These are phyloP conservation scores for Dalbergia cultrata DNA, from an alignment of 306 rosid species.

Conservation along the genomic window DNA sequence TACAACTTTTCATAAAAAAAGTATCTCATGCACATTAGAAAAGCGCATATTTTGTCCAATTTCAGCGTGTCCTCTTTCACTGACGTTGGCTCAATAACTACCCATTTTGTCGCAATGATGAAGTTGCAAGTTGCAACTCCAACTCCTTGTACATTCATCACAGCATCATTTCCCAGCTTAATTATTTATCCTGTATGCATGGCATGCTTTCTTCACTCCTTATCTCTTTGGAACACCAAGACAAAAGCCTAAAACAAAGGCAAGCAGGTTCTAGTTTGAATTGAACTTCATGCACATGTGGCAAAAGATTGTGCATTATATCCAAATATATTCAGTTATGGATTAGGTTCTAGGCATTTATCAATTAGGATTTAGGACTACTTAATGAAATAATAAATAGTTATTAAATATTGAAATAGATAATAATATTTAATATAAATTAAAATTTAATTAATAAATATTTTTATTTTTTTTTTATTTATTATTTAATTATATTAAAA, in stretches of 20 bases:
- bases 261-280: no score
- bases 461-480: no score
- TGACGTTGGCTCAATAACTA: conserved; percentile 36
- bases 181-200: background rate
- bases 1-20: no score
- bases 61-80: conserved; percentile 7
- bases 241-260: no score
- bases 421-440: no score
- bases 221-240: conserved; percentile 7
- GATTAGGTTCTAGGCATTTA: background rate
- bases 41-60: conserved; percentile 16
- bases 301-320: background rate
- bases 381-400: no score
- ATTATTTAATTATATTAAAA: no score
- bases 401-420: no score
- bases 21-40: background rate
- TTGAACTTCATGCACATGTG: conserved; percentile 12
- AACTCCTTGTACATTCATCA: background rate
- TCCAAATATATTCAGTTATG: background rate
- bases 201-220: background rate
- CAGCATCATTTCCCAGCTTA: background rate
- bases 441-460: no score
- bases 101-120: conserved; percentile 21
- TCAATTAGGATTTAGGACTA: background rate
- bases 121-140: background rate